phyloP scores from a whole-genome alignment of 106 monocot genomes.

The Phalaenopsis aphrodite region DNA sequence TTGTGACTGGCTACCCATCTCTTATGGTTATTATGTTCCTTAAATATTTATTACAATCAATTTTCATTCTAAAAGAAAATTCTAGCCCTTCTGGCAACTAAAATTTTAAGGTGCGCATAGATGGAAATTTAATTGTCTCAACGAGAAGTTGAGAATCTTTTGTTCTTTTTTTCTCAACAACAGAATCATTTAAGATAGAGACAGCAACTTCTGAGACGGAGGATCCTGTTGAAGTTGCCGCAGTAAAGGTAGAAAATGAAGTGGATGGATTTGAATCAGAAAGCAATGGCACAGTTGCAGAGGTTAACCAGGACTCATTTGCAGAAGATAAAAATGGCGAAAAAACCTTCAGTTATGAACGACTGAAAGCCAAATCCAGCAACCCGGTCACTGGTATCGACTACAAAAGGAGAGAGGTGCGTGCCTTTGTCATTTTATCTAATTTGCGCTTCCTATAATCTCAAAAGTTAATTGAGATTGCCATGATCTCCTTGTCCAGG shows the following conservation, averaged over 20 bases:
- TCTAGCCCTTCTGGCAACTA: no score
- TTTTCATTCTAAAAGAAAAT: no score
- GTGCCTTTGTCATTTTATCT: background rate
- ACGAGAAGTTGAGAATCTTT: background rate
- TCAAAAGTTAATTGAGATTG: background rate
- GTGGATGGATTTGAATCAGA: constrained; percentile 23
- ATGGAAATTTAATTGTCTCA: background rate
- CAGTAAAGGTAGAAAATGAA: constrained; percentile 15
- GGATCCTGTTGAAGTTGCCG: constrained; percentile 20
- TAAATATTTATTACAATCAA: no score
- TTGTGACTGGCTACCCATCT: no score
- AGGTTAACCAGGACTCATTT: constrained; percentile 22
- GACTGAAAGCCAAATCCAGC: constrained; percentile 62
- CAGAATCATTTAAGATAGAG: constrained; percentile 17
- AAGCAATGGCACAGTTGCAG: constrained; percentile 27
- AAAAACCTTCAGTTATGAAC: constrained; percentile 64
- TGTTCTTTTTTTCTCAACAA: background rate
- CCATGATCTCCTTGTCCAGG: constrained; percentile 9
- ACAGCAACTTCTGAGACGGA: constrained; percentile 13
- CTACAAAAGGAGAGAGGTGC: constrained; percentile 82
- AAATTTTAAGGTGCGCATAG: no score
- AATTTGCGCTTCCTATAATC: background rate
- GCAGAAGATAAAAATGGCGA: constrained; percentile 32
- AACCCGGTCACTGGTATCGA: constrained; percentile 79
- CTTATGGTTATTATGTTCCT: no score